Evolutionary conservation across 139 green algal species (phyloP).

Genomic region (Chlamydomonas incerta): DNA sequence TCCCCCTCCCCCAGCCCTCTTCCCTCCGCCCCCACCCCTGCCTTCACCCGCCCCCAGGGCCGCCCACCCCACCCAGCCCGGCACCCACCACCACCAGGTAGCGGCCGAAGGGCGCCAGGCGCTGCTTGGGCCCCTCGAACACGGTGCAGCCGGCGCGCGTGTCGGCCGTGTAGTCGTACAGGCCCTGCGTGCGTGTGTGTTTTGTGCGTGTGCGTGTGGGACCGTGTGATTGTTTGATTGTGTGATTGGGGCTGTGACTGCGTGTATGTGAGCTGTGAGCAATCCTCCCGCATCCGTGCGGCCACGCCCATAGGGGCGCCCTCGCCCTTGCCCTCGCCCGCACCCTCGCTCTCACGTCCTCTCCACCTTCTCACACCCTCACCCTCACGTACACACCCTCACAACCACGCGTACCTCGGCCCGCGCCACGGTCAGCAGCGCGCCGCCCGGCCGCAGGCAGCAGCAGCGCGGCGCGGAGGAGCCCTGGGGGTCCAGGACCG

Average conservation of each 20-base stretch:
- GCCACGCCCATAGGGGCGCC: too few species aligned
- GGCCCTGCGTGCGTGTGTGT: constrained; percentile 60
- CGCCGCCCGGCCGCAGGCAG: constrained; percentile 27
- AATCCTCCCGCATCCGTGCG: too few species aligned
- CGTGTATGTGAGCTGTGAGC: too few species aligned
- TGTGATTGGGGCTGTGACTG: too few species aligned
- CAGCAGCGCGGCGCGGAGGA: constrained; percentile 30
- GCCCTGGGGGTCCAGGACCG: constrained; percentile 68
- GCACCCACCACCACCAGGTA: constrained; percentile 71
- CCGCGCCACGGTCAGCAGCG: constrained; percentile 37
- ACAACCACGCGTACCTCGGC: background rate
- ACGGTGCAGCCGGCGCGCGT: constrained; percentile 77
- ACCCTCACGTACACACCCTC: too few species aligned
- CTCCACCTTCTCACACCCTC: too few species aligned
- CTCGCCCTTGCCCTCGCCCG: too few species aligned
- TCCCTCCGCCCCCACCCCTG: too few species aligned
- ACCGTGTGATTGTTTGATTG: too few species aligned
- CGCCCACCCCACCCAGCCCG: too few species aligned
- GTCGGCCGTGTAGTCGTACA: constrained; percentile 86
- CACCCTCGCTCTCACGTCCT: too few species aligned
- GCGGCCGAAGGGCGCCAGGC: constrained; percentile 60
- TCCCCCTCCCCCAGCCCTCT: too few species aligned
- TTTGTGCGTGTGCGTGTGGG: background rate
- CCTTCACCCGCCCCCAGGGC: background rate
- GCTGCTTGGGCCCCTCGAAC: constrained; percentile 78